These are phyloP conservation scores for Gnomoniopsis sp. DNA, from an alignment of 2,329 filamentous ascomycete genomes.

Conservation along the genomic window DNA sequence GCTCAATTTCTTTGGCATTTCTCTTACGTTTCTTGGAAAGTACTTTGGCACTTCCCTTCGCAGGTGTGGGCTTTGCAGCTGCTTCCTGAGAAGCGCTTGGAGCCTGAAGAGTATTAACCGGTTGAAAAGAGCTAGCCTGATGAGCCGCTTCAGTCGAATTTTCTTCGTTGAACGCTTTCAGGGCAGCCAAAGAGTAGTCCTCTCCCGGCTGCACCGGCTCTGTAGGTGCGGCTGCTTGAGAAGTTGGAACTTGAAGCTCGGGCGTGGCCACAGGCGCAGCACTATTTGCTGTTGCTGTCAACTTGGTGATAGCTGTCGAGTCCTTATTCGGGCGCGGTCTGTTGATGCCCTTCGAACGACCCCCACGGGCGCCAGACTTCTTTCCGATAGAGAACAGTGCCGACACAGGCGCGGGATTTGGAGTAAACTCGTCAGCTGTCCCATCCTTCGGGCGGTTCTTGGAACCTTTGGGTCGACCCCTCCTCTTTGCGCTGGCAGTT, in stretches of 20 bases:
- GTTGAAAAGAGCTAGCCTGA: conserved; percentile 12
- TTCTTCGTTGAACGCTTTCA: conserved; percentile 10
- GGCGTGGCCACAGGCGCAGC: background rate
- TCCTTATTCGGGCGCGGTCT: conserved; percentile 37
- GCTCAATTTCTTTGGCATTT: conserved; percentile 20
- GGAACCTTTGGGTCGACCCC: conserved; percentile 50
- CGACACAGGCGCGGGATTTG: conserved; percentile 6
- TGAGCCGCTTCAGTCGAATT: background rate
- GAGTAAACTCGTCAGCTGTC: background rate
- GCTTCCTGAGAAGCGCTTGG: background rate
- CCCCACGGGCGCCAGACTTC: conserved; percentile 13
- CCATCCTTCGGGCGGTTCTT: conserved; percentile 44
- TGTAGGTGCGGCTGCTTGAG: background rate
- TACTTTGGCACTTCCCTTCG: background rate
- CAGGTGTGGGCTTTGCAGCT: background rate
- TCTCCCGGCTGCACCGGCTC: conserved; percentile 5
- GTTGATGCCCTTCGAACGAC: conserved; percentile 44
- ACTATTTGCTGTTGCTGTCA: background rate
- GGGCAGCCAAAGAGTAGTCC: conserved; percentile 8
- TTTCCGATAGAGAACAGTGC: conserved; percentile 15
- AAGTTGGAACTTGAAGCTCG: background rate
- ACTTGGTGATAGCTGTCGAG: background rate
- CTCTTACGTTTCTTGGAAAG: conserved; percentile 30
- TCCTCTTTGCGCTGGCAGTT: conserved; percentile 31
- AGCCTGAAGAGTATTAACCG: conserved; percentile 6